Evolutionary conservation across 352 stramenopile species (phyloP).

Genomic region (Globisporangium lucens): DNA sequence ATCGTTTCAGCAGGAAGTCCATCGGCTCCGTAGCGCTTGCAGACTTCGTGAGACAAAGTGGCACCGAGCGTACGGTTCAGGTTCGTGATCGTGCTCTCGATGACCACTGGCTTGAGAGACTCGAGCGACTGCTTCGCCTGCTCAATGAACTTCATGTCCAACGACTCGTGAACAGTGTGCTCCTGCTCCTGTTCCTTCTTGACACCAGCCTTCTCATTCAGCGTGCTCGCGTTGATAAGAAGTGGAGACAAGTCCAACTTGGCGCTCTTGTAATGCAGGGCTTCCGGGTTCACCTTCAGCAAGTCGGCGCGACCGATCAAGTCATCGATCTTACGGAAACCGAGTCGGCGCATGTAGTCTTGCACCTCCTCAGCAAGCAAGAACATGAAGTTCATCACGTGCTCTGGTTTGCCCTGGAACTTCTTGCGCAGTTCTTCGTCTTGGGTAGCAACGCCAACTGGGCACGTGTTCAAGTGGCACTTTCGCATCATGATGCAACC

Average conservation of each 20-base stretch:
- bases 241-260: conserved; percentile 92
- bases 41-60: conserved; percentile 94
- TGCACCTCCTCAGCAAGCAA: conserved; percentile 94
- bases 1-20: conserved; percentile 93
- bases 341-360: conserved; percentile 72
- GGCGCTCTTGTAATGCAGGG: conserved; percentile 67
- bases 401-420: conserved; percentile 94
- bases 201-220: conserved; percentile 89
- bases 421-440: conserved; percentile 95
- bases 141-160: conserved; percentile 92
- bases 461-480: conserved; percentile 97
- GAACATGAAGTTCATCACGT: conserved; percentile 98
- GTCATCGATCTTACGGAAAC: conserved; percentile 92
- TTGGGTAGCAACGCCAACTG: conserved; percentile 97
- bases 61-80: conserved; percentile 93
- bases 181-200: conserved; percentile 85
- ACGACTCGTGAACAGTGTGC: conserved; percentile 85
- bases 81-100: conserved; percentile 84
- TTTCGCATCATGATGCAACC: conserved; percentile 99
- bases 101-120: conserved; percentile 64
- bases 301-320: conserved; percentile 94
- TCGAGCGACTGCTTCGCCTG: conserved; percentile 85
- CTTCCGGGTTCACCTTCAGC: conserved; percentile 87
- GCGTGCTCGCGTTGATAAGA: conserved; percentile 89
- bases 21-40: conserved; percentile 88